Percentiles rank a stretch among this genome's conserved stretches.
phyloP scores from a whole-genome alignment of 176 grass and related monocot species.

The Pharus latifolius region DNA sequence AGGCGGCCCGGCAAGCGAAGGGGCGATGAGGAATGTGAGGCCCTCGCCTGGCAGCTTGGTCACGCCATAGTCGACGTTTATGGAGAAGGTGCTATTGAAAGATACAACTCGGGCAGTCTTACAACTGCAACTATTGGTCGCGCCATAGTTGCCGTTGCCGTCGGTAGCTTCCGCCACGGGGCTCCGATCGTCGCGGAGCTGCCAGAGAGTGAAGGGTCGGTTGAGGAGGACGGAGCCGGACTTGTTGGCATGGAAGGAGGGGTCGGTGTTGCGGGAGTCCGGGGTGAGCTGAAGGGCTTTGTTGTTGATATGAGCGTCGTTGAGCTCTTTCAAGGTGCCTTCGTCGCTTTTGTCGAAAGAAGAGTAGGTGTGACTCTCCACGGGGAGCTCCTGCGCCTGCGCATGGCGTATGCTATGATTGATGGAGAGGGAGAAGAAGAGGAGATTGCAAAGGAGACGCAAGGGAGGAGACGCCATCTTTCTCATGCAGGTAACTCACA shows the following conservation, averaged over 20 bases:
- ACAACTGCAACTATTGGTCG: neutral
- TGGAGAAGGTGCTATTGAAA: conserved; percentile 49
- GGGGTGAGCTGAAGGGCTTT: conserved; percentile 58
- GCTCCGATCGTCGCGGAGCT: neutral
- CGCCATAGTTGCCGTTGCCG: too few relatives aligned
- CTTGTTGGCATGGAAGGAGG: conserved; percentile 8
- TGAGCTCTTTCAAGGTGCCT: too few relatives aligned
- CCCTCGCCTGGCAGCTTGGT: conserved; percentile 13
- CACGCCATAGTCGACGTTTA: conserved; percentile 34
- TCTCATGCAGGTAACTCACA: too few relatives aligned
- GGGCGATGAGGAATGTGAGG: conserved; percentile 30
- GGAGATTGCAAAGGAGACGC: too few relatives aligned
- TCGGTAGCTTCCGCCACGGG: too few relatives aligned
- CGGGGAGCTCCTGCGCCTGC: too few relatives aligned
- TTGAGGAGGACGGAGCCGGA: conserved; percentile 35
- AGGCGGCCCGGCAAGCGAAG: neutral
- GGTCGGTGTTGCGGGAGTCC: neutral
- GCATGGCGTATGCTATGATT: too few relatives aligned
- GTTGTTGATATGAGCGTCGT: neutral
- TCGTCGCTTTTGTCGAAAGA: neutral
- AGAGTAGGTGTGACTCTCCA: neutral
- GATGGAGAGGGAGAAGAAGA: too few relatives aligned
- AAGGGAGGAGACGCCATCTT: too few relatives aligned
- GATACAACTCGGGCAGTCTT: conserved; percentile 26
- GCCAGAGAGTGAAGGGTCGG: conserved; percentile 30